Evolutionary conservation across 495 filamentous ascomycete genomes (phyloP).

Genomic region (Trichoderma erinaceum): DNA sequence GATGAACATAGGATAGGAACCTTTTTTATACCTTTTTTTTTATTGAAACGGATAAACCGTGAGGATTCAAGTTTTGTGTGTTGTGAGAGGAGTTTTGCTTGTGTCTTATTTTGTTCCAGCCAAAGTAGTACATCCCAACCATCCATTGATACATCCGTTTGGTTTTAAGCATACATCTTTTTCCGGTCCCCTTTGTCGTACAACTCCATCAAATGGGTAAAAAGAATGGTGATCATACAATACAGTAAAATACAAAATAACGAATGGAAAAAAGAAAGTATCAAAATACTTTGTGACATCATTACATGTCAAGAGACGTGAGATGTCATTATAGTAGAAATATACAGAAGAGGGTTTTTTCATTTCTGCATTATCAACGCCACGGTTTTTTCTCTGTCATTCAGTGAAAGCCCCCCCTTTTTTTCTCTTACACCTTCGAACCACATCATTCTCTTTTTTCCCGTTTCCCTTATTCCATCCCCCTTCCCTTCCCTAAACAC

Average conservation of each 20-base stretch:
- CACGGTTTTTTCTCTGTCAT: neutral
- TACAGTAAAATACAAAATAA: neutral
- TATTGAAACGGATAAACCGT: neutral
- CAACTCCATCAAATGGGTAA: neutral
- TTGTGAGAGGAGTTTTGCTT: neutral
- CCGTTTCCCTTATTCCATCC: neutral
- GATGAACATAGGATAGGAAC: conserved; percentile 13
- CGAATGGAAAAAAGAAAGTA: neutral
- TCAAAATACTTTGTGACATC: neutral
- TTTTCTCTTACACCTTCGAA: neutral
- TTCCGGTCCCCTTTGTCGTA: neutral
- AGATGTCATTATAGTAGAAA: conserved; percentile 9
- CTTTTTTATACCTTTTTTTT: neutral
- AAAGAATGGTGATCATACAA: neutral
- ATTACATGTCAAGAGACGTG: neutral
- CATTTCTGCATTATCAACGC: conserved; percentile 8
- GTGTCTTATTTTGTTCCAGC: neutral
- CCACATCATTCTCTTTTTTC: neutral
- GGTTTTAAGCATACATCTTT: neutral
- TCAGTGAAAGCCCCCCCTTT: neutral
- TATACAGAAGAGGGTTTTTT: neutral
- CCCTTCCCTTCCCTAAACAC: neutral
- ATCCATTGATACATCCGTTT: neutral
- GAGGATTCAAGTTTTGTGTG: neutral
- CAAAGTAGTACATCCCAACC: neutral